phyloP scores from a whole-genome alignment of 176 grass and related monocot species.

The Triticum urartu region DNA sequence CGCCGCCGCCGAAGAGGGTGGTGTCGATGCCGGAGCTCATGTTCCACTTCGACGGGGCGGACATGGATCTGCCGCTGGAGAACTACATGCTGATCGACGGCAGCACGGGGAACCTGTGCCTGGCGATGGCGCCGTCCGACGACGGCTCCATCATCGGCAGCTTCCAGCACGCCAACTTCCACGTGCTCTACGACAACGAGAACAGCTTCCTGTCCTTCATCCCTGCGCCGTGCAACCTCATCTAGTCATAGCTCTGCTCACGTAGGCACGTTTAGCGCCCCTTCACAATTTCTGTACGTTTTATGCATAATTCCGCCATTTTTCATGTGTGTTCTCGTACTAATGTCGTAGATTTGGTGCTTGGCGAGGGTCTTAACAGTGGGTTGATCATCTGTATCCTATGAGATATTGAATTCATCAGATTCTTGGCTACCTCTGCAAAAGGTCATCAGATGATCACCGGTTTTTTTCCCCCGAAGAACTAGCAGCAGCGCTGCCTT shows the following conservation, averaged over 20 bases:
- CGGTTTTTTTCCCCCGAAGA: too few species aligned
- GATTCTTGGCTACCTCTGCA: too few species aligned
- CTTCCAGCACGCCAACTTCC: constrained; percentile 56
- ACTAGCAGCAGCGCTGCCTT: too few species aligned
- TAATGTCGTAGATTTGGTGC: not conserved
- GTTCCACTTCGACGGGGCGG: constrained; percentile 47
- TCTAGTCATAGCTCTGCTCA: not conserved
- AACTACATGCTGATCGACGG: constrained; percentile 46
- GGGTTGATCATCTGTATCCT: too few species aligned
- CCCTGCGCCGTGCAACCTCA: constrained; percentile 40
- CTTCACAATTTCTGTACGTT: not conserved
- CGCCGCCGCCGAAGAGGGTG: constrained; percentile 17
- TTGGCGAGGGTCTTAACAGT: not conserved
- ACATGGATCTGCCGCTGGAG: constrained; percentile 42
- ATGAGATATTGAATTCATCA: too few species aligned
- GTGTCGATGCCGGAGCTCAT: constrained; percentile 37
- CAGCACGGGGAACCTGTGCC: constrained; percentile 34
- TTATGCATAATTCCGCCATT: not conserved
- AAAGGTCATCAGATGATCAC: too few species aligned
- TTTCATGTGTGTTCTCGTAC: not conserved
- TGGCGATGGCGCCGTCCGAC: constrained; percentile 37
- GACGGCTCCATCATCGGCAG: constrained; percentile 52
- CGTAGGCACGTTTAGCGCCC: not conserved
- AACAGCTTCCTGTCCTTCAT: constrained; percentile 53
- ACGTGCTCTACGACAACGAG: constrained; percentile 56